phyloP scores from a whole-genome alignment of 306 rosid species.

The Quercus robur region DNA sequence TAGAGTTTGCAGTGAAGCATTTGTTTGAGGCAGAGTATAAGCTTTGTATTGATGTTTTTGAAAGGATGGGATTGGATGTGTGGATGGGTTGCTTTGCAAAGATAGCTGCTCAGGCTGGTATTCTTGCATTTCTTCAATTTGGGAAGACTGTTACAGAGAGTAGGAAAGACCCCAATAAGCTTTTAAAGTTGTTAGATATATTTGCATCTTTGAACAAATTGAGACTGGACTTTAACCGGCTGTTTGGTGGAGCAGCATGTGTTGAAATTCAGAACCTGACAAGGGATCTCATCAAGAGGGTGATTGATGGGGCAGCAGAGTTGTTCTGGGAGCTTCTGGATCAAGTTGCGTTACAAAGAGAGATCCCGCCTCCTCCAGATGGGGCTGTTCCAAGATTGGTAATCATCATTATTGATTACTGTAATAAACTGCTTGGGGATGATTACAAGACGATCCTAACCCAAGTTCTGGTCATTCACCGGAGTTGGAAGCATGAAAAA shows the following conservation, averaged over 20 bases:
- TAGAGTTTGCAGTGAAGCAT: constrained; percentile 98
- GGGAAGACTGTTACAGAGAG: constrained; percentile 94
- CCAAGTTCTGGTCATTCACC: constrained; percentile 85
- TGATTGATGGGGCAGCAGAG: constrained; percentile 88
- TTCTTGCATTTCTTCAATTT: constrained; percentile 92
- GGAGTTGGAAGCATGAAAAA: constrained; percentile 87
- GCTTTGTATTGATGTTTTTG: constrained; percentile 94
- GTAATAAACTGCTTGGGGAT: constrained; percentile 87
- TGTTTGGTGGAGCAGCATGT: constrained; percentile 89
- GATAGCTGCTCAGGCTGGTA: constrained; percentile 97
- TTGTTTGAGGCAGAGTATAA: constrained; percentile 94
- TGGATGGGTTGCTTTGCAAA: constrained; percentile 96
- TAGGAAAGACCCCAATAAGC: constrained; percentile 93
- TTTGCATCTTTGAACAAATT: constrained; percentile 88
- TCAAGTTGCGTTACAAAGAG: constrained; percentile 88
- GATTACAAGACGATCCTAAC: constrained; percentile 85
- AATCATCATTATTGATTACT: constrained; percentile 79
- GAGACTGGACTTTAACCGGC: constrained; percentile 91
- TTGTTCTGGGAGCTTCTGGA: constrained; percentile 89
- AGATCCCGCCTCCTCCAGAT: constrained; percentile 78
- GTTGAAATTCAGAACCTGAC: constrained; percentile 85
- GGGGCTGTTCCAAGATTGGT: constrained; percentile 80
- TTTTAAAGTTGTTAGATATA: constrained; percentile 86
- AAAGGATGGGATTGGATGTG: constrained; percentile 79
- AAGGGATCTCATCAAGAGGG: constrained; percentile 92